Conservation (phyloP, 2,329 filamentous ascomycete species). For the Apiospora koreana region DNA sequence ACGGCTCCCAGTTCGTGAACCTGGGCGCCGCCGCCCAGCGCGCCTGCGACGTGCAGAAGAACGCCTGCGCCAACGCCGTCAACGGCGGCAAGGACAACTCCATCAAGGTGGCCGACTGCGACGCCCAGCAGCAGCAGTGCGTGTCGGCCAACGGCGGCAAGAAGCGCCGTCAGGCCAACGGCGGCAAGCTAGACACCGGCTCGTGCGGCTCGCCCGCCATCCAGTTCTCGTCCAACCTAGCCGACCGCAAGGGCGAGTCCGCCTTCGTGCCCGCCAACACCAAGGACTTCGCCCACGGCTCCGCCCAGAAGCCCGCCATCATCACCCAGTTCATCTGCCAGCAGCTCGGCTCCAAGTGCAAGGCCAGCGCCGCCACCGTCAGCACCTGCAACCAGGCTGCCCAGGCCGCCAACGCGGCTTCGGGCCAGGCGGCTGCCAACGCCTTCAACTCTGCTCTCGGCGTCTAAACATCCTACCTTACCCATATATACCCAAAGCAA, state of each 20-base stretch:
- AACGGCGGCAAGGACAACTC: constrained; percentile 40
- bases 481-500: not conserved
- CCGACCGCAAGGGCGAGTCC: constrained; percentile 44
- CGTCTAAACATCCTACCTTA: constrained; percentile 22
- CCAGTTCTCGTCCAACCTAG: constrained; percentile 47
- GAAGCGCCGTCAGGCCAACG: constrained; percentile 21
- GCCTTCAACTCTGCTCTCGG: constrained; percentile 42
- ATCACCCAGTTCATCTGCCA: constrained; percentile 40
- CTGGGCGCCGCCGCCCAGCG: constrained; percentile 46
- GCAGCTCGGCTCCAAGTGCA: constrained; percentile 37
- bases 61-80: constrained; percentile 49
- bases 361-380: constrained; percentile 32
- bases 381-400: constrained; percentile 34
- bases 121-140: constrained; percentile 42
- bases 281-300: constrained; percentile 53
- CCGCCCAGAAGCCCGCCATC: constrained; percentile 37
- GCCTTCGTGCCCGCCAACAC: constrained; percentile 41
- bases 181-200: constrained; percentile 41
- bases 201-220: constrained; percentile 50
- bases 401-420: constrained; percentile 31
- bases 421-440: constrained; percentile 38
- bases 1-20: constrained; percentile 55
- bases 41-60: constrained; percentile 52
- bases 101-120: constrained; percentile 43
- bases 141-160: constrained; percentile 19